Percentiles rank a stretch among this genome's conserved stretches.
Conservation (phyloP, 148 eudicot species). For the Camellia japonica region DNA sequence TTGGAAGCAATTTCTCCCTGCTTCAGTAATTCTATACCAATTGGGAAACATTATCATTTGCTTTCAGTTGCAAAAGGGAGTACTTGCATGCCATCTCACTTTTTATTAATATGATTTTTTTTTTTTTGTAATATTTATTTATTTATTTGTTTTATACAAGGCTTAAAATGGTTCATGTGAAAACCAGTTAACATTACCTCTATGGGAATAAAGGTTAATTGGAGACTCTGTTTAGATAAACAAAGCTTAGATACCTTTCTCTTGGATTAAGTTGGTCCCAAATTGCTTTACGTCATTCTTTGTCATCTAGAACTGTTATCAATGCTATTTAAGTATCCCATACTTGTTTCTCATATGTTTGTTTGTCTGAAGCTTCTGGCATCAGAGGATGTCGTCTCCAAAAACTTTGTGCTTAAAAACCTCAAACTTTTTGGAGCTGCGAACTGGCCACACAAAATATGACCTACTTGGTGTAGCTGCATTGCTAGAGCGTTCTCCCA, state of each 20-base stretch:
- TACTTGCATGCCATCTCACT: too few relatives aligned
- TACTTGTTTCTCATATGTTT: not conserved
- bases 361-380: not conserved
- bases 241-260: not conserved
- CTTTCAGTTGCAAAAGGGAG: too few relatives aligned
- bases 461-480: slow-evolving; percentile 11
- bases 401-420: not conserved
- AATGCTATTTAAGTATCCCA: not conserved
- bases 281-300: not conserved
- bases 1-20: too few relatives aligned
- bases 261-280: not conserved
- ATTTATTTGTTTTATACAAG: too few relatives aligned
- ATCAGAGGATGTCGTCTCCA: not conserved
- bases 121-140: too few relatives aligned
- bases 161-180: too few relatives aligned
- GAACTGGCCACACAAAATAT: not conserved
- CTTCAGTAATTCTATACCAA: too few relatives aligned
- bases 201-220: too few relatives aligned
- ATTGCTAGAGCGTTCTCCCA: slow-evolving; percentile 3
- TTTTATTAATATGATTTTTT: too few relatives aligned
- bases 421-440: not conserved
- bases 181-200: too few relatives aligned
- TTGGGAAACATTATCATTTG: too few relatives aligned
- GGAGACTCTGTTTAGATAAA: not conserved
- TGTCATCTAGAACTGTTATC: not conserved